Percentiles rank a stretch among this genome's conserved stretches.
Conservation (phyloP, 306 rosid genomes). For the Corylus avellana region DNA sequence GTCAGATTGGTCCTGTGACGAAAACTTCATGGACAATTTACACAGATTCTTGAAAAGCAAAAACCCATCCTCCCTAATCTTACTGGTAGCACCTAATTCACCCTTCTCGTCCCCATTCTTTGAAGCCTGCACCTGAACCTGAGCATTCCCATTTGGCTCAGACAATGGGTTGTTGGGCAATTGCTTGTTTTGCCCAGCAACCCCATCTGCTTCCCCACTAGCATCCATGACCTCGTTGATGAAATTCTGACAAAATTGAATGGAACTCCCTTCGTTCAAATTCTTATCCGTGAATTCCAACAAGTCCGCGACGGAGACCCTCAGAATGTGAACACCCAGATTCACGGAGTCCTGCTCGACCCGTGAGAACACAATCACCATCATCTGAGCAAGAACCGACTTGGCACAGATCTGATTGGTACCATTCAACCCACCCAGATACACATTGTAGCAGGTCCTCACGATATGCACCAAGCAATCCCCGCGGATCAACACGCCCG, state of each 20-base stretch:
- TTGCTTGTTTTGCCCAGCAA: slow-evolving; percentile 27
- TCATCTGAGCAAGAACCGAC: slow-evolving; percentile 94
- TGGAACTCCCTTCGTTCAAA: slow-evolving; percentile 93
- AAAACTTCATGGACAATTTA: slow-evolving; percentile 93
- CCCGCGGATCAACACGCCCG: slow-evolving; percentile 71
- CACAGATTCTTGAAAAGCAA: slow-evolving; percentile 89
- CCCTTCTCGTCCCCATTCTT: slow-evolving; percentile 28
- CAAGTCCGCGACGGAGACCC: slow-evolving; percentile 70
- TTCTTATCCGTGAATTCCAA: slow-evolving; percentile 93
- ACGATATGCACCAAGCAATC: slow-evolving; percentile 81
- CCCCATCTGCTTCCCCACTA: slow-evolving; percentile 66
- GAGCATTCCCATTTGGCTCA: slow-evolving; percentile 44
- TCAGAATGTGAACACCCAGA: slow-evolving; percentile 47
- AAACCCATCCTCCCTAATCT: slow-evolving; percentile 90
- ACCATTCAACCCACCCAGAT: slow-evolving; percentile 93
- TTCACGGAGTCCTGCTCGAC: slow-evolving; percentile 77
- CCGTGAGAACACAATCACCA: slow-evolving; percentile 76
- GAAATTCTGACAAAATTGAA: slow-evolving; percentile 75
- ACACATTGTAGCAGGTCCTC: slow-evolving; percentile 89
- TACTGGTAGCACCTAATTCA: slow-evolving; percentile 51
- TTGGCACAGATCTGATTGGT: slow-evolving; percentile 99
- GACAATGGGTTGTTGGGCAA: slow-evolving; percentile 7
- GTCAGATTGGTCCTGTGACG: slow-evolving; percentile 84
- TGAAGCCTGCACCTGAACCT: not conserved
- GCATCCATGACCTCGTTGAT: slow-evolving; percentile 83